Conservation (phyloP, 2,329 filamentous ascomycete species). For the Stemphylium lycopersici region DNA sequence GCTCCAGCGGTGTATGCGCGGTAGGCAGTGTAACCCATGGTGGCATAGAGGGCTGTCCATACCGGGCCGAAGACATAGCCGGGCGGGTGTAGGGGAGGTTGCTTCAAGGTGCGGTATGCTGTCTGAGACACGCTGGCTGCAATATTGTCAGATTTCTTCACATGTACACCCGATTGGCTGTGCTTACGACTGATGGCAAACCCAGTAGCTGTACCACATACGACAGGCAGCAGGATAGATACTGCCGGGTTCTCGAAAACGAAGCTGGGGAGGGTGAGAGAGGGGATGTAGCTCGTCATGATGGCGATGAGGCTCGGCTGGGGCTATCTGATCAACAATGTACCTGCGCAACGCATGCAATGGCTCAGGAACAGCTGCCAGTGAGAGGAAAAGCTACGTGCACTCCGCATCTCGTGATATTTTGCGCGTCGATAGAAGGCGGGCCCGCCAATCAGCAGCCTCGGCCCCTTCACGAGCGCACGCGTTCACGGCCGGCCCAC, state of each 20-base stretch:
- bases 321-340: neutral
- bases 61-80: constrained; percentile 64
- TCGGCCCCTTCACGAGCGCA: constrained; percentile 17
- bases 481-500: constrained; percentile 27
- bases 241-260: constrained; percentile 75
- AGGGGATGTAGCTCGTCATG: constrained; percentile 84
- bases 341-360: neutral
- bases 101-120: constrained; percentile 69
- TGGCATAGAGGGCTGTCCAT: constrained; percentile 64
- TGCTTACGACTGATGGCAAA: constrained; percentile 69
- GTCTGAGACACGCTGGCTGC: constrained; percentile 53
- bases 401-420: constrained; percentile 16
- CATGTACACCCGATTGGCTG: neutral
- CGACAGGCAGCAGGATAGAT: constrained; percentile 77
- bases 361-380: neutral
- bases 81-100: constrained; percentile 65
- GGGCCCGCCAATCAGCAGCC: constrained; percentile 24
- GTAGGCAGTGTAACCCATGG: constrained; percentile 91
- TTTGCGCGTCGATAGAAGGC: neutral
- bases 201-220: constrained; percentile 74
- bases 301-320: constrained; percentile 30
- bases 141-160: neutral
- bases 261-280: constrained; percentile 72
- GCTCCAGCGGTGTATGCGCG: constrained; percentile 72
- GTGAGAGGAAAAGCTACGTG: constrained; percentile 1